phyloP scores from a whole-genome alignment of 148 eudicot genomes.

The Camellia granthamiana region DNA sequence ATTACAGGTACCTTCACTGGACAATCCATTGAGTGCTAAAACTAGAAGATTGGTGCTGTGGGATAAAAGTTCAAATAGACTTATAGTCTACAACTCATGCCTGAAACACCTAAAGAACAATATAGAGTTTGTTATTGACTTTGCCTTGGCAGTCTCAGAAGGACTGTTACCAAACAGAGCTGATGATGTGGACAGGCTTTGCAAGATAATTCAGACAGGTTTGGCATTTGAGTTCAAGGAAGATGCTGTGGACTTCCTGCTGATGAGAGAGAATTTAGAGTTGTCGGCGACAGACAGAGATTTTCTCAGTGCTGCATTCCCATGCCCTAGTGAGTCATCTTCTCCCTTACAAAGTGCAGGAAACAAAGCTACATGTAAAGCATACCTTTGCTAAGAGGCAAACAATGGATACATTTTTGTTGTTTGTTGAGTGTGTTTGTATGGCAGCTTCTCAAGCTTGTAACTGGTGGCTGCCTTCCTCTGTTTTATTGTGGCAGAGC shows the following conservation, averaged over 20 bases:
- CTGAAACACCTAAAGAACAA: background rate
- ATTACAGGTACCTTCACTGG: background rate
- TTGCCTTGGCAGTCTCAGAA: background rate
- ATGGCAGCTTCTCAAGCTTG: background rate
- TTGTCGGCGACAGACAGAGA: background rate
- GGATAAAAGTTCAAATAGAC: background rate
- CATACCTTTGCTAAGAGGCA: background rate
- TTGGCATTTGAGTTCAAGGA: background rate
- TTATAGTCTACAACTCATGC: background rate
- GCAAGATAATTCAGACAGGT: background rate
- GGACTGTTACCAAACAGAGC: background rate
- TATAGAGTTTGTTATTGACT: background rate
- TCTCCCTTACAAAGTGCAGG: background rate
- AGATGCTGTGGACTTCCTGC: background rate
- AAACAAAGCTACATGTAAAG: background rate
- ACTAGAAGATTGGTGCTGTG: background rate
- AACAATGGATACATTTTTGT: background rate
- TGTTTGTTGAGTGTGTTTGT: background rate
- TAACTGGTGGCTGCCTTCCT: too few relatives aligned
- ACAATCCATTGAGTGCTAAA: background rate
- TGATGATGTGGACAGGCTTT: background rate
- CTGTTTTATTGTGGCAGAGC: too few relatives aligned
- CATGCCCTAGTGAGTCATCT: background rate
- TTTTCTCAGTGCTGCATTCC: background rate
- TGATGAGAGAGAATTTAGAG: slow-evolving; percentile 1